Conservation (phyloP, 1,284 basidiomycete genomes). For the Vanrija humicola region DNA sequence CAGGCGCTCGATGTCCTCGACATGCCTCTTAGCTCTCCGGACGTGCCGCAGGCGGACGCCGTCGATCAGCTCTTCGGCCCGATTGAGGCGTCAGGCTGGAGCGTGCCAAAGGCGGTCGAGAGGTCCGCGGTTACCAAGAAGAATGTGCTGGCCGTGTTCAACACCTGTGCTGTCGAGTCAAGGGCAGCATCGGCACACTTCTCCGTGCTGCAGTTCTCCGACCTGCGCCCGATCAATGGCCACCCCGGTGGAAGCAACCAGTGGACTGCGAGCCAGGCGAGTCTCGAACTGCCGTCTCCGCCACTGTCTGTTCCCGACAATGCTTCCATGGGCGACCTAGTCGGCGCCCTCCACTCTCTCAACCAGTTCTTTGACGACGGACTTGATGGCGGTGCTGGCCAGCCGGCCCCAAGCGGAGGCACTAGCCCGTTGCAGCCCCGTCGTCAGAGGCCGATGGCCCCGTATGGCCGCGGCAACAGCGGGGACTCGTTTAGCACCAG, state of each 20-base stretch:
- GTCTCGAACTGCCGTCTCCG: slow-evolving; percentile 55
- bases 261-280: slow-evolving; percentile 22
- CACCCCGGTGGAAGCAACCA: not conserved
- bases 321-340: slow-evolving; percentile 68
- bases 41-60: slow-evolving; percentile 78
- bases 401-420: not conserved
- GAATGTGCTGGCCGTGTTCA: slow-evolving; percentile 77
- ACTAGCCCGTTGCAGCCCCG: slow-evolving; percentile 1
- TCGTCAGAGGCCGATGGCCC: not conserved
- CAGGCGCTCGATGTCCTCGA: slow-evolving; percentile 88
- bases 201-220: slow-evolving; percentile 45
- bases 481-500: slow-evolving; percentile 5
- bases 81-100: slow-evolving; percentile 80
- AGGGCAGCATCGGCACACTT: slow-evolving; percentile 50
- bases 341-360: slow-evolving; percentile 79
- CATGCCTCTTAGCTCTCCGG: slow-evolving; percentile 73
- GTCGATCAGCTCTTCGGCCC: slow-evolving; percentile 71
- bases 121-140: slow-evolving; percentile 63
- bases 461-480: slow-evolving; percentile 4
- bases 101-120: slow-evolving; percentile 63
- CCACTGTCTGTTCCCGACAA: slow-evolving; percentile 61
- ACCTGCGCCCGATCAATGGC: slow-evolving; percentile 16
- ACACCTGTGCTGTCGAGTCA: slow-evolving; percentile 66
- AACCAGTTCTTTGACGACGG: slow-evolving; percentile 77
- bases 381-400: slow-evolving; percentile 13